Conservation (phyloP, 495 filamentous ascomycete species). For the Penicillium psychrofluorescens region DNA sequence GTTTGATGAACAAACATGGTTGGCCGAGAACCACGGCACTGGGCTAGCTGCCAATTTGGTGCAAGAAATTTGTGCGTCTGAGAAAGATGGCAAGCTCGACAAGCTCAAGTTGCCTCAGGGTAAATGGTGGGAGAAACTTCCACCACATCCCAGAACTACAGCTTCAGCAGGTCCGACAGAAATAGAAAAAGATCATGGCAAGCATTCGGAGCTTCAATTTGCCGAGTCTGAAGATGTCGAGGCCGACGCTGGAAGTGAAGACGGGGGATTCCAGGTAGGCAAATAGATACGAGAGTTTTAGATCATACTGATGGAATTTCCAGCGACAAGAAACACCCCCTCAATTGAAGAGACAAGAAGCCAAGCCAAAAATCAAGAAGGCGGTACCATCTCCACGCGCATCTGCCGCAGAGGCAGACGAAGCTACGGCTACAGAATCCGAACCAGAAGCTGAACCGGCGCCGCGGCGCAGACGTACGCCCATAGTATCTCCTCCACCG, state of each 20-base stretch:
- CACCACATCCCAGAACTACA: not conserved
- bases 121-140: conserved; percentile 35
- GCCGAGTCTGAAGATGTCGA: conserved; percentile 5
- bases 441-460: conserved; percentile 7
- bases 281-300: not conserved
- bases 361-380: not conserved
- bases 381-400: not conserved
- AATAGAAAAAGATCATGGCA: not conserved
- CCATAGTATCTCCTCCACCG: conserved; percentile 2
- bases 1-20: conserved; percentile 40
- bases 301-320: conserved; percentile 1
- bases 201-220: conserved; percentile 1
- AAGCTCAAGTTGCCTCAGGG: conserved; percentile 12
- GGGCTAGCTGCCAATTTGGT: conserved; percentile 19
- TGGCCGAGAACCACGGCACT: conserved; percentile 14
- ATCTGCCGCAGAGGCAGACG: conserved; percentile 1
- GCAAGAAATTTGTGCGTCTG: conserved; percentile 14
- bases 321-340: conserved; percentile 36
- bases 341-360: conserved; percentile 12
- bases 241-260: conserved; percentile 16
- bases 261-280: conserved; percentile 34
- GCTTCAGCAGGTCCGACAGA: not conserved
- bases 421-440: conserved; percentile 15
- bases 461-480: not conserved
- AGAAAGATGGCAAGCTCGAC: not conserved